Conservation (phyloP, 257 asterid genomes). For the Solanum verrucosum region DNA sequence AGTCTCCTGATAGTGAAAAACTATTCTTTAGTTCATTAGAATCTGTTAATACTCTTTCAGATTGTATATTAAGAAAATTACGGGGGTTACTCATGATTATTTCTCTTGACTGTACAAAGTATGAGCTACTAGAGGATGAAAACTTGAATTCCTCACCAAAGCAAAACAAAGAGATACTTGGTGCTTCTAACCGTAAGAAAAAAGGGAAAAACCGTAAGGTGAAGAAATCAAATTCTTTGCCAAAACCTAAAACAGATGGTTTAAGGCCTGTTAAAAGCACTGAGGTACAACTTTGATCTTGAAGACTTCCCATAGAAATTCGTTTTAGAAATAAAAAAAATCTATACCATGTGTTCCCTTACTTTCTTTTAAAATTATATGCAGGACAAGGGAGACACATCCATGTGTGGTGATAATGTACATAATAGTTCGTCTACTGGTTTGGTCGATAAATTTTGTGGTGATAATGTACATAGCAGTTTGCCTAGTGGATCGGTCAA, state of each 20-base stretch:
- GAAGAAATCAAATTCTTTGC: conserved; percentile 47
- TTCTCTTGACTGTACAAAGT: conserved; percentile 86
- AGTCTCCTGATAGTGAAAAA: conserved; percentile 26
- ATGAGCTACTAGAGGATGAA: conserved; percentile 80
- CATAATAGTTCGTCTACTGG: background rate
- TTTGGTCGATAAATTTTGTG: background rate
- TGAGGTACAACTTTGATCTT: conserved; percentile 39
- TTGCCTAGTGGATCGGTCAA: conserved; percentile 21
- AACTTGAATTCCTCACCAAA: conserved; percentile 22
- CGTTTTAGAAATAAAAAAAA: conserved; percentile 4
- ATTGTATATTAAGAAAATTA: conserved; percentile 56
- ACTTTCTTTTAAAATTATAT: conserved; percentile 13
- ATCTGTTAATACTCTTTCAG: conserved; percentile 63
- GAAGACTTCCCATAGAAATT: conserved; percentile 5
- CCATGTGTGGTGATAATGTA: conserved; percentile 9
- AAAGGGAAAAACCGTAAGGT: conserved; percentile 54
- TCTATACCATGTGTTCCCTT: background rate
- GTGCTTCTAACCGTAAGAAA: conserved; percentile 52
- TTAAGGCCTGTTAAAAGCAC: conserved; percentile 21
- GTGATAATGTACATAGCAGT: conserved; percentile 25
- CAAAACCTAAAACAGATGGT: conserved; percentile 43
- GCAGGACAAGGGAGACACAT: conserved; percentile 44
- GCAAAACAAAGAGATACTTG: conserved; percentile 54
- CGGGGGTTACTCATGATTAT: conserved; percentile 75
- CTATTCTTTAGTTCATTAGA: conserved; percentile 77